Conservation (phyloP, 768 basidiomycete species). For the Termitomyces sp. region DNA sequence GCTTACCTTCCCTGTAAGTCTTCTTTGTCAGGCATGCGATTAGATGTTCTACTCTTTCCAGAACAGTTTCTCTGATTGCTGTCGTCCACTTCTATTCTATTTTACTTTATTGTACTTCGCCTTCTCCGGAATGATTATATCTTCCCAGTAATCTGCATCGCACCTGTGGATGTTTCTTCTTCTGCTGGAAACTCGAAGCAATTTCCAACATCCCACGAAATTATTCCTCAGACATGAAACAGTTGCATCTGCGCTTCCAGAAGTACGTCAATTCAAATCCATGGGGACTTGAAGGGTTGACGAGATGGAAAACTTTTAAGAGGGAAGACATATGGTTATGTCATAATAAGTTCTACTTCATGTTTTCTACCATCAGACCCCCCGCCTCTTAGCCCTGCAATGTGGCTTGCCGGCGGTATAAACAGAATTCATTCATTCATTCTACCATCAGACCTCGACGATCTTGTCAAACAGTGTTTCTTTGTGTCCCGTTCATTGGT, state of each 20-base stretch:
- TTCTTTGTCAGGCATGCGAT: background rate
- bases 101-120: background rate
- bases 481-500: background rate
- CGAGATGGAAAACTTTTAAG: no score
- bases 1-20: background rate
- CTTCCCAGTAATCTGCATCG: background rate
- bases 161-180: background rate
- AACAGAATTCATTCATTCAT: no score
- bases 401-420: no score
- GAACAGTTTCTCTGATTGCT: background rate
- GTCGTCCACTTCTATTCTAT: background rate
- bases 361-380: background rate
- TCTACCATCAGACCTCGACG: background rate
- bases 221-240: background rate
- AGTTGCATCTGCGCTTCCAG: background rate
- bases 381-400: no score
- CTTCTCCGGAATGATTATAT: background rate
- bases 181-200: background rate
- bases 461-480: background rate
- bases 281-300: background rate
- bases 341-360: background rate
- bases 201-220: background rate
- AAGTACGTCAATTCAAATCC: background rate
- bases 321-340: background rate
- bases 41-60: background rate